Base-by-base conservation (phyloP, 2,329 filamentous ascomycete genomes). In the Epichloe baconii region DNA sequence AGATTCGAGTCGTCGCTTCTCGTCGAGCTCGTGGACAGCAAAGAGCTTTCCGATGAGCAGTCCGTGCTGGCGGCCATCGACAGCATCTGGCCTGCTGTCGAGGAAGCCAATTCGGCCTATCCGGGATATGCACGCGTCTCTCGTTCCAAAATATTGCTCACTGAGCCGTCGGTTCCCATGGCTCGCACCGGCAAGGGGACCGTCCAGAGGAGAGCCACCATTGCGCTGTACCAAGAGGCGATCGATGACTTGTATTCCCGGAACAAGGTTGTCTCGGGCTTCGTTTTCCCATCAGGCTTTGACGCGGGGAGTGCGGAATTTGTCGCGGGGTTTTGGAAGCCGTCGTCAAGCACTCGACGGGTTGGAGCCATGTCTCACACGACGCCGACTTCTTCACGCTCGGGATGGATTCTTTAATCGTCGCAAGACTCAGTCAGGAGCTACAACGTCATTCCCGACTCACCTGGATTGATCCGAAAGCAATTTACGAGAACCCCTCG, bases 191-290 rank as follows among this genome's bases (percentile, higher is more conserved):
- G 17, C 4, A 54, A 54, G 23, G 52, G 52, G 6, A 54, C 49
- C 10, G 21, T 54, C 5, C 50, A 54, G 35, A 52, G 58, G 3
- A 53, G 52, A 7, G 14, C 46, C 19, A 58, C 57, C 0, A 15
- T 59, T n/a, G 47, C 50, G 1, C 7, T 38, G 10, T 57, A 61
- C 19, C 23, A 34, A 2, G 17, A 46, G 0, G 52, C 58, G 10
- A 26, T 57, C 11, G 49, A 55, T 10, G 37, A 10, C 3, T 17
- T 57, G 0, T 59, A 55, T 17, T 19, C 49, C 42, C n/a, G 46
- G 6, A 26, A 17, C 26, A 19, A 31, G 8, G 37, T 8, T 21
- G 19, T 11, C 19, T 15, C 21, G 21, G 5, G 12, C 11, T 26
- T 17, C 21, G 21, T 21, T 5, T 8, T 31, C n/a, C 21, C 21